These are phyloP conservation scores for Hapsidospora chrysogenum DNA, from an alignment of 495 filamentous ascomycete genomes.

Conservation along the genomic window DNA sequence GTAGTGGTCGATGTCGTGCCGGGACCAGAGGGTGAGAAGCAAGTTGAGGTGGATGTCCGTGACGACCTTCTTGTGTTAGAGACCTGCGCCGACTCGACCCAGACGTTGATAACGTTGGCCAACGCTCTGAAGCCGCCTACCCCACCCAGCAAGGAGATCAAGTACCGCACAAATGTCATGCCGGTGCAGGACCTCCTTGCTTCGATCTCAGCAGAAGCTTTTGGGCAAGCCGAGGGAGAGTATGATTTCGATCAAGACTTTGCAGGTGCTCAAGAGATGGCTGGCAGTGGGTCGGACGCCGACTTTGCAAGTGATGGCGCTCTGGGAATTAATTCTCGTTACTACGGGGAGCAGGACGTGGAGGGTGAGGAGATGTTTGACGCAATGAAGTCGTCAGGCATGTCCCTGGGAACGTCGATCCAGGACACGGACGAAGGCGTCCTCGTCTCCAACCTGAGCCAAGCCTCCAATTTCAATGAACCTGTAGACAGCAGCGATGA, in stretches of 20 bases:
- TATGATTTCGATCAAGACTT: conserved; percentile 43
- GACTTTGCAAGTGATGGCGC: conserved; percentile 14
- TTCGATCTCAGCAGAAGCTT: conserved; percentile 75
- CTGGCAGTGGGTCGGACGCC: conserved; percentile 17
- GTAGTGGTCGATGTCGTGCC: conserved; percentile 36
- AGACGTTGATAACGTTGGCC: conserved; percentile 68
- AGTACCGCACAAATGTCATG: conserved; percentile 77
- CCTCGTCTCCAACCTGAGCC: conserved; percentile 32
- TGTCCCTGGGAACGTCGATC: conserved; percentile 16
- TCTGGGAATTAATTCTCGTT: conserved; percentile 21
- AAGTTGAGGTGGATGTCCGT: conserved; percentile 61
- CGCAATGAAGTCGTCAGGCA: conserved; percentile 15
- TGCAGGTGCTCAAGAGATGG: conserved; percentile 19
- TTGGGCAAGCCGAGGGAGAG: conserved; percentile 37
- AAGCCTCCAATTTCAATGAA: background rate
- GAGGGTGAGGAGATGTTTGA: conserved; percentile 22
- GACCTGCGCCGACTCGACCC: conserved; percentile 91
- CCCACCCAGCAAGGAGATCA: conserved; percentile 59
- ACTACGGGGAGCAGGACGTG: conserved; percentile 14
- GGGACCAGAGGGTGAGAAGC: conserved; percentile 37
- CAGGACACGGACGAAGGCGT: conserved; percentile 40
- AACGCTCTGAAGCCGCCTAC: conserved; percentile 71
- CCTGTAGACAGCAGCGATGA: conserved; percentile 14
- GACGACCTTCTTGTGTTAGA: conserved; percentile 84
- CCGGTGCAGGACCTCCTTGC: conserved; percentile 77